phyloP scores from a whole-genome alignment of 1,284 basidiomycete genomes.

The Phlebopus sp. region DNA sequence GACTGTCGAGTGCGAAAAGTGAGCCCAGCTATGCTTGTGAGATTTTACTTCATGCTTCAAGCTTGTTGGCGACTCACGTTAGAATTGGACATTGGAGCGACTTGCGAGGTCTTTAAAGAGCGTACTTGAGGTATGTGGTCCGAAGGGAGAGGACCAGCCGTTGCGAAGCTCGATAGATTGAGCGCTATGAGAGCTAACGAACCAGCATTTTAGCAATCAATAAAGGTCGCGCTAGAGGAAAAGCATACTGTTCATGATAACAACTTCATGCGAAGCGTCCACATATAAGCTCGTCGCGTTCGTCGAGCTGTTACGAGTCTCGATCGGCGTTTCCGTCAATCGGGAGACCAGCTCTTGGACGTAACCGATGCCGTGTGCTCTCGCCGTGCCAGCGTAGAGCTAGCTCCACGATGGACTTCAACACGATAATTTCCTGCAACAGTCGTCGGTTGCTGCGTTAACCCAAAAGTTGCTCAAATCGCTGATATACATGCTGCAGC shows the following conservation, averaged over 20 bases:
- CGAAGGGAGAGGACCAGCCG: slow-evolving; percentile 64
- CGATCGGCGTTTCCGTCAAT: slow-evolving; percentile 72
- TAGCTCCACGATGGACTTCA: too few species aligned
- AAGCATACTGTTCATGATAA: slow-evolving; percentile 66
- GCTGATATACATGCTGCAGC: too few species aligned
- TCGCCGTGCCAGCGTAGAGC: too few species aligned
- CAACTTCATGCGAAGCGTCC: slow-evolving; percentile 80
- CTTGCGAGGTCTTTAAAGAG: slow-evolving; percentile 59
- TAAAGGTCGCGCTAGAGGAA: neutral
- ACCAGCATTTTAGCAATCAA: neutral
- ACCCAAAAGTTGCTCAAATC: too few species aligned
- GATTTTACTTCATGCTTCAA: too few species aligned
- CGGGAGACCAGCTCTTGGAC: slow-evolving; percentile 79
- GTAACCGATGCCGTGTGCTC: slow-evolving; percentile 83
- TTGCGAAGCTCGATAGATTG: slow-evolving; percentile 70
- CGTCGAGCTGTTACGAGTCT: slow-evolving; percentile 68
- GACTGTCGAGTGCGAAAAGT: slow-evolving; percentile 36
- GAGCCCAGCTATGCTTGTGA: neutral
- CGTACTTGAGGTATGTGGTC: slow-evolving; percentile 65
- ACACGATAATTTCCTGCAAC: too few species aligned
- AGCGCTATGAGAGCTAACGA: slow-evolving; percentile 64
- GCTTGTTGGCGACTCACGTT: slow-evolving; percentile 55
- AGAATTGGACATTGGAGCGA: slow-evolving; percentile 73
- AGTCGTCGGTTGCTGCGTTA: too few species aligned
- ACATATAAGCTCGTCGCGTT: slow-evolving; percentile 81